Percentiles rank a stretch among this genome's conserved stretches.
Evolutionary conservation across 441 rosid species (phyloP).

Genomic region (Melastoma candidum): DNA sequence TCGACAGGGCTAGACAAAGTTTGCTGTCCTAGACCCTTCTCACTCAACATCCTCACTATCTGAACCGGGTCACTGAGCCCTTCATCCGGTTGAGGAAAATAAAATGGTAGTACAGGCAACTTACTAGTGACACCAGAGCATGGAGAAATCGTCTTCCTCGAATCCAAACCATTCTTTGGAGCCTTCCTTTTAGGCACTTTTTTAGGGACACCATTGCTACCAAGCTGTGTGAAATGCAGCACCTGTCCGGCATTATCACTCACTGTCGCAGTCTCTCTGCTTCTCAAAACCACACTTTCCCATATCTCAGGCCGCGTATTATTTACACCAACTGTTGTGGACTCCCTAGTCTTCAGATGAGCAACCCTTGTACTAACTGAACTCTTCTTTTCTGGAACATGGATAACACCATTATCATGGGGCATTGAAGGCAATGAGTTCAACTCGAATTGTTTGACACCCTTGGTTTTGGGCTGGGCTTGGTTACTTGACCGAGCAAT

Average conservation of each 20-base stretch:
- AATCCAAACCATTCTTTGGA: conserved; percentile 21
- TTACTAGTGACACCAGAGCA: conserved; percentile 37
- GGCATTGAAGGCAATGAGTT: conserved; percentile 56
- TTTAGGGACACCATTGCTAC: conserved; percentile 28
- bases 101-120: conserved; percentile 29
- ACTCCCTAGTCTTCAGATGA: conserved; percentile 2
- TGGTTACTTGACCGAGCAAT: conserved; percentile 25
- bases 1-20: conserved; percentile 27
- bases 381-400: conserved; percentile 30
- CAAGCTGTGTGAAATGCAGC: conserved; percentile 33
- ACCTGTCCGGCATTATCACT: conserved; percentile 23
- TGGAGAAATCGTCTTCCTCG: conserved; percentile 32
- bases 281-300: conserved; percentile 17
- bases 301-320: too few relatives aligned
- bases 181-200: conserved; percentile 42
- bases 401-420: conserved; percentile 25
- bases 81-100: conserved; percentile 30
- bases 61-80: conserved; percentile 56
- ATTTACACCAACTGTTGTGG: too few relatives aligned
- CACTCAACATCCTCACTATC: conserved; percentile 45
- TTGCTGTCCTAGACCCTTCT: conserved; percentile 46
- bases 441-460: conserved; percentile 58
- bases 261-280: conserved; percentile 1
- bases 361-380: conserved; percentile 31
- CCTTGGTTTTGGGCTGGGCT: conserved; percentile 34